Evolutionary conservation across 2,329 filamentous ascomycete genomes (phyloP), one percentile per base, ranked within the genome.

Genomic region (Bipolaris gigantea): DNA sequence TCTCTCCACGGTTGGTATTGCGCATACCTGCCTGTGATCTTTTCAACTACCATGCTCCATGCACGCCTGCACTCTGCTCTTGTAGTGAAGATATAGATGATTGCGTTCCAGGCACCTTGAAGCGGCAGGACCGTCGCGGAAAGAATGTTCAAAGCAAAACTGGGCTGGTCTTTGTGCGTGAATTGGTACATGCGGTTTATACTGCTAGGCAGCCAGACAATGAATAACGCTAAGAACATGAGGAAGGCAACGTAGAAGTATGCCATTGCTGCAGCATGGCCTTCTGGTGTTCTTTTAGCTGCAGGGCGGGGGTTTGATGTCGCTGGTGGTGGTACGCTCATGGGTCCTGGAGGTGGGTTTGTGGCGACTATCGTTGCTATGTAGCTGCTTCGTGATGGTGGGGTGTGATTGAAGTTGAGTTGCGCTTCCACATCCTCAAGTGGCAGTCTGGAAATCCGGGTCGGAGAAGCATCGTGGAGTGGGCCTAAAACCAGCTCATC

Each of bases 51-150:
- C 23, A 55, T 50, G 13, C 42, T 44, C 9, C 56, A 56, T 5
- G 65, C 66, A 15, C 63, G 61, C 30, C 59, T 66, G 35, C 64
- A 70, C 36, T 72, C 71, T 0, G 56, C 35, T 57, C 67, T 69
- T 0, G 67, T 68, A 0, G 69, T 70, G 16, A 64, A 69, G 5
- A 85, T 75, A 73, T 94, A 95, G 61, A 95, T 90, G 53, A 89
- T 73, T 16, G 86, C 84, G 70, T 95, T 95, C 89, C 90, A 94
- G 65, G 92, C 89, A 0, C 90, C 90, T 69, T 95, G 90, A 0
- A 92, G 80, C 0, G 90, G 90, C 8, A 95, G 80, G 1, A 94
- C 89, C 36, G 90, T 81, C 0, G 88, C 85, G 19, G 88, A 87
- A 60, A 86, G 83, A 60, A 88, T 85, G 64, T 90, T 85, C 21